Evolutionary conservation across 768 basidiomycete species (phyloP).

Genomic region (Tephrocybe sp.): DNA sequence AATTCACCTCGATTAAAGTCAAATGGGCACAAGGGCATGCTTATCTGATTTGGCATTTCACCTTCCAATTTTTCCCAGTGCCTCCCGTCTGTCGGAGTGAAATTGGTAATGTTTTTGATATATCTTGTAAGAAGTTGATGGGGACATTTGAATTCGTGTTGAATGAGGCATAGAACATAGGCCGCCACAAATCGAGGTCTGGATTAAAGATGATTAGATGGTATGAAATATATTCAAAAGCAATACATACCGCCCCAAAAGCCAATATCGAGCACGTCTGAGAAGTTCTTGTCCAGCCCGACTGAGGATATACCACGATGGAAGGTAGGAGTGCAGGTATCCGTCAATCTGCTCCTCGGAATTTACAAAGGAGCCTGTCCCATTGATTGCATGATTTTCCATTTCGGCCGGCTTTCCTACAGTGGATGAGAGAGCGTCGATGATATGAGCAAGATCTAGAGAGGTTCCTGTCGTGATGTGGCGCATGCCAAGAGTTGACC

Average conservation of each 20-base stretch:
- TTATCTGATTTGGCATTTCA: background rate
- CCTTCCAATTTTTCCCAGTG: background rate
- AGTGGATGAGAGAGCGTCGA: no score
- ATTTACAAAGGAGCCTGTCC: background rate
- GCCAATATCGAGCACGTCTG: constrained; percentile 2
- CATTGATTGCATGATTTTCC: background rate
- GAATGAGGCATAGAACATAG: background rate
- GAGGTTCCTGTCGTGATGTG: background rate
- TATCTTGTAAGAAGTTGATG: constrained; percentile 2
- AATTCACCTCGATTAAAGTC: background rate
- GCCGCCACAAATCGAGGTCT: constrained; percentile 1
- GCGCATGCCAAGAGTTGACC: background rate
- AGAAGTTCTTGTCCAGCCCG: background rate
- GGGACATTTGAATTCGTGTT: background rate
- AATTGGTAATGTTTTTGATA: background rate
- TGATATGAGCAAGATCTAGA: background rate
- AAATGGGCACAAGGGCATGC: background rate
- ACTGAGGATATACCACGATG: background rate
- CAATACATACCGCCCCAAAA: background rate
- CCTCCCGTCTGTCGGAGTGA: background rate
- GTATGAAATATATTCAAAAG: background rate
- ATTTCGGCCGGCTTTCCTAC: no score
- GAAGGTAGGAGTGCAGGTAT: background rate
- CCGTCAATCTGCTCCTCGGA: background rate
- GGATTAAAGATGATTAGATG: background rate